phyloP scores from a whole-genome alignment of 1,284 basidiomycete species.

The Ustilago cynodontis region DNA sequence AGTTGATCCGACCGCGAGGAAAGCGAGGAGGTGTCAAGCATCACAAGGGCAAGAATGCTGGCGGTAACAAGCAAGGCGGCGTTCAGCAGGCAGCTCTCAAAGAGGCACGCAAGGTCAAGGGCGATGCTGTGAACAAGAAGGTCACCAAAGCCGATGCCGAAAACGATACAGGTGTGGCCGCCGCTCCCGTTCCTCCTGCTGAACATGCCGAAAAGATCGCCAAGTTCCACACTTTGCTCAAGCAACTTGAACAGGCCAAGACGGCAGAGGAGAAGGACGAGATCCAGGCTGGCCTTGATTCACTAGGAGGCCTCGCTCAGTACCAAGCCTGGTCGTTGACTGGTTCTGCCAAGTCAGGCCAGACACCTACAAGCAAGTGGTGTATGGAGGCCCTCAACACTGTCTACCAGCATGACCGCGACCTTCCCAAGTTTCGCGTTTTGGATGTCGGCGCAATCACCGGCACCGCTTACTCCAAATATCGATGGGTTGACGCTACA shows the following conservation, averaged over 20 bases:
- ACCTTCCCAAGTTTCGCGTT: constrained; percentile 51
- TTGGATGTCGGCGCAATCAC: constrained; percentile 72
- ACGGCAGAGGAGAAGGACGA: constrained; percentile 39
- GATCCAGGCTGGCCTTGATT: constrained; percentile 51
- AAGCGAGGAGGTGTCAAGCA: constrained; percentile 67
- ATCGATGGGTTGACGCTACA: constrained; percentile 68
- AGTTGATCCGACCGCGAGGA: constrained; percentile 63
- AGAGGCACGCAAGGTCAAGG: constrained; percentile 28
- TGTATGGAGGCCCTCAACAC: constrained; percentile 54
- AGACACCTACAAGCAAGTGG: constrained; percentile 62
- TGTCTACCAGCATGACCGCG: constrained; percentile 41
- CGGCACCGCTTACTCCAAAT: constrained; percentile 69
- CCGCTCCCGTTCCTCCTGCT: constrained; percentile 27
- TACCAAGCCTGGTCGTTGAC: constrained; percentile 65
- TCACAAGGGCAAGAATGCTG: constrained; percentile 25
- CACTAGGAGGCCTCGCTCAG: constrained; percentile 59
- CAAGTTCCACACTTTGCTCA: constrained; percentile 63
- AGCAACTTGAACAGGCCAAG: constrained; percentile 63
- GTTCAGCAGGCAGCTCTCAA: constrained; percentile 24
- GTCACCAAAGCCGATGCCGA: constrained; percentile 8
- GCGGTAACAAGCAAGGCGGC: constrained; percentile 2
- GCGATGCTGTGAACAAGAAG: constrained; percentile 11
- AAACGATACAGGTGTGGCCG: constrained; percentile 4
- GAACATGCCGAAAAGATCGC: constrained; percentile 61
- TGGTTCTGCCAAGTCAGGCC: constrained; percentile 44